Base-by-base conservation (phyloP, 495 filamentous ascomycete genomes). In the Neurospora sp. region DNA sequence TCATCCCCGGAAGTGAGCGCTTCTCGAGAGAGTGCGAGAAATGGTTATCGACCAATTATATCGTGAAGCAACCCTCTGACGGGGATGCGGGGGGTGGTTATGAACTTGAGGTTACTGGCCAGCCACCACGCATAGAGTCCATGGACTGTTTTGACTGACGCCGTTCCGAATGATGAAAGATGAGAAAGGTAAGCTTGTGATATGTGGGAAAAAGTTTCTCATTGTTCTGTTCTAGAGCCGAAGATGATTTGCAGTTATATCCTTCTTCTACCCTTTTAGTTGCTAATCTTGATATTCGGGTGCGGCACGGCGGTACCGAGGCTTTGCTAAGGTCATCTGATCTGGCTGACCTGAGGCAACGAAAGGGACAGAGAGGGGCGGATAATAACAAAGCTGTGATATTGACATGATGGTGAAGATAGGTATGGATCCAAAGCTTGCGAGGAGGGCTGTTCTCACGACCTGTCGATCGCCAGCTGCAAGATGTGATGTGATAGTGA, bases 1-100 rank as follows among this genome's bases (percentile, higher is more conserved):
- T 61, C 48, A 61, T 61, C 22, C 48, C 22, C 22, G 48, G 48
- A 59, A 27, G 48, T 14, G 48, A 61, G 48, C 48, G 48, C 48
- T 61, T 61, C 48, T 31, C 1, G 22, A 16, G 48, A 7, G 48
- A 3, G 12, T 8, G 48, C 12, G 22, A 40, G 44, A n/a, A 42
- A 22, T 22, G 42, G 27, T 17, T 20, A 27, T 35, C n/a, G 45
- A 70, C 75, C 74, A 75, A 75, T 75, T 70, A 75, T 14, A 39
- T 14, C 8, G 20, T 39, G 68, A 16, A 70, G 65, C 45, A 10
- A 16, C 40, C 71, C 73, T 72, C 70, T 74, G 39, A 44, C 45
- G 71, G 74, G 65, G 48, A 61, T 61, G 35, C 4, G 35, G 41
- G 16, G 41, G 41, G 41, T 44, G 41, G 41, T 44, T 44, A n/a